phyloP scores from a whole-genome alignment of 305 asterid species.

The Fraxinus dipetala region DNA sequence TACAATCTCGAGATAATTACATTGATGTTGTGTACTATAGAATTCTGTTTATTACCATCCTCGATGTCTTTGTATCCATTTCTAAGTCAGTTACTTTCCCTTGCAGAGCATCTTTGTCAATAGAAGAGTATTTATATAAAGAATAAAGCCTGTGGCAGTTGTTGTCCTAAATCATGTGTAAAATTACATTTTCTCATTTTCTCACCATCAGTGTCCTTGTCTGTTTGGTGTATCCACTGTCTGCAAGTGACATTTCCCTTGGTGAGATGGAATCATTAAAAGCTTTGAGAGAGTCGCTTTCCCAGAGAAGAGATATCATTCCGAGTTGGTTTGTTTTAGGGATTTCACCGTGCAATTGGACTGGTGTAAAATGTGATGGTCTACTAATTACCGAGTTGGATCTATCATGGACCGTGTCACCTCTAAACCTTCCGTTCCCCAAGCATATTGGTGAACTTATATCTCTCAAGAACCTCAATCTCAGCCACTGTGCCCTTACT shows the following conservation, averaged over 20 bases:
- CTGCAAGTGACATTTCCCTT: slow-evolving; percentile 22
- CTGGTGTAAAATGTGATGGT: slow-evolving; percentile 59
- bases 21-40: not conserved
- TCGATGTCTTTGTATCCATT: not conserved
- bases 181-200: slow-evolving; percentile 26
- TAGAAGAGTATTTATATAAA: not conserved
- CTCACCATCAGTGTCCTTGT: slow-evolving; percentile 26
- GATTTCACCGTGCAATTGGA: slow-evolving; percentile 59
- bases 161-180: slow-evolving; percentile 10
- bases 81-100: not conserved
- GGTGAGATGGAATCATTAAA: slow-evolving; percentile 37
- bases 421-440: slow-evolving; percentile 51
- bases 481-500: slow-evolving; percentile 52
- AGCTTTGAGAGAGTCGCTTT: slow-evolving; percentile 38
- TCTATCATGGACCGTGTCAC: slow-evolving; percentile 33
- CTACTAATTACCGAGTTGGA: slow-evolving; percentile 34
- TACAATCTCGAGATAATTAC: not conserved
- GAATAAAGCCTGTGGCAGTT: not conserved
- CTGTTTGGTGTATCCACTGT: slow-evolving; percentile 9
- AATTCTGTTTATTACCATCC: not conserved
- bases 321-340: slow-evolving; percentile 46
- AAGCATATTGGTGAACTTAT: slow-evolving; percentile 35
- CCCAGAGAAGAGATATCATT: slow-evolving; percentile 26
- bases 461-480: slow-evolving; percentile 51
- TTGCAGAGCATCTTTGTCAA: slow-evolving; percentile 9